Evolutionary conservation across 352 stramenopile genomes (phyloP).

Genomic region (Phytophthora crassamura): DNA sequence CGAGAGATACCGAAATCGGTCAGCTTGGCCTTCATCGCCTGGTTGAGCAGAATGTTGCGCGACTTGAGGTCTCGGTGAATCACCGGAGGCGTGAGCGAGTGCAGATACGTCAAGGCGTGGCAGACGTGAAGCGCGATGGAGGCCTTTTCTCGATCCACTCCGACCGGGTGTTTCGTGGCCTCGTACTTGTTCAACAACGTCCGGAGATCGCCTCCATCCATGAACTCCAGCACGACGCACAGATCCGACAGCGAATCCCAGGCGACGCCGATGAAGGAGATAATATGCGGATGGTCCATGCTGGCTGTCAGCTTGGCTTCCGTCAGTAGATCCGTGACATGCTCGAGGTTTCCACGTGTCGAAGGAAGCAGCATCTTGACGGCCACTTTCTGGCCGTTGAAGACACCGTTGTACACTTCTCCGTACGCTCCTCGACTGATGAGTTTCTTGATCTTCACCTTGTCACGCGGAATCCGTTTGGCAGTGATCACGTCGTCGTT

Average conservation of each 20-base stretch:
- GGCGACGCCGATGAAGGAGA: conserved; percentile 47
- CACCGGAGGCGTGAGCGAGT: conserved; percentile 24
- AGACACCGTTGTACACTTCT: conserved; percentile 42
- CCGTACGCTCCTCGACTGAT: conserved; percentile 41
- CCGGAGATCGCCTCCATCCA: conserved; percentile 52
- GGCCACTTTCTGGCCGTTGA: conserved; percentile 32
- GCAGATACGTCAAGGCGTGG: conserved; percentile 33
- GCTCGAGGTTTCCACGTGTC: conserved; percentile 14
- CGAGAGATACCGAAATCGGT: too few relatives aligned
- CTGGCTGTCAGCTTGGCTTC: conserved; percentile 48
- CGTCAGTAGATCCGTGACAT: conserved; percentile 42
- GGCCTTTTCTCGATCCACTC: conserved; percentile 24
- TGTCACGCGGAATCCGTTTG: conserved; percentile 34
- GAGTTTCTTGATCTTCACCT: conserved; percentile 21
- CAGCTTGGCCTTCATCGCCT: too few relatives aligned
- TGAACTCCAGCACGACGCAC: conserved; percentile 53
- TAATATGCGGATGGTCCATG: conserved; percentile 44
- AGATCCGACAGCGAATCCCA: conserved; percentile 51
- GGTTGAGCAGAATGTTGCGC: too few relatives aligned
- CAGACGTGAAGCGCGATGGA: conserved; percentile 42
- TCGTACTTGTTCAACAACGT: conserved; percentile 37
- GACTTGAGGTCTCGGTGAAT: too few relatives aligned
- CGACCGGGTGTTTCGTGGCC: conserved; percentile 1
- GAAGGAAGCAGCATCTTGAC: conserved; percentile 43
- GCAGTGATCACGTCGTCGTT: conserved; percentile 35